Base-by-base conservation (phyloP, 2,329 filamentous ascomycete species). In the Talaromyces funiculosus region DNA sequence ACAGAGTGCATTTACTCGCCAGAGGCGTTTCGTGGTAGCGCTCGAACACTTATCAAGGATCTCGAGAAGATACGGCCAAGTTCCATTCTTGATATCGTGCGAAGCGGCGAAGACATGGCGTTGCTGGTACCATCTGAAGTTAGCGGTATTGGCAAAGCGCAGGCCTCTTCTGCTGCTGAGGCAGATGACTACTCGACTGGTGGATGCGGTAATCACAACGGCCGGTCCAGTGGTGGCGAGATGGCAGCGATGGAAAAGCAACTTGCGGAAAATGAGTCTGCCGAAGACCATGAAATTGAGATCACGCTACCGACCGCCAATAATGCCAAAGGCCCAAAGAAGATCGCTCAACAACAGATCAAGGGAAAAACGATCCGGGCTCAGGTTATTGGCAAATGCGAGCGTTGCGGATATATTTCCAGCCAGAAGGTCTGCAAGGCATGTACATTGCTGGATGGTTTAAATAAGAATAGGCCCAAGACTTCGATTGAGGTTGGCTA, bases 1-100 rank as follows among this genome's bases (percentile, higher is more conserved):
- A 99, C 94, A 0, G 94, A 99, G 77, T 99, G 94, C 80, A 92
- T 99, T 63, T 99, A 99, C 79, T 96, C 91, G 58, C 94, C 94
- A 0, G 94, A 99, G 75, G 94, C 94, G 2, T 99, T 99, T 72
- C 84, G 94, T 62, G 94, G 94, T 3, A 96, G 90, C 66, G 94
- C 94, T 2, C 84, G 94, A 64, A 90, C 88, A 26, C 78, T 99
- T 61, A 96, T 99, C 75, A 99, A 99, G 78, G 96, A 93, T 67
- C 79, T 99, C 33, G 94, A 99, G 76, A 89, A 89, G 67, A 90
- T 99, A 7, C 84, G 94, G 2, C 93, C 94, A 1, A 97, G 92
- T 69, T 92, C 93, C 3, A 97, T 99, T 56, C 73, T 99, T 59
- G 94, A 99, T 72, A 91, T 99, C 57, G 93, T 99, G 29, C 84